Conservation (phyloP, 1,284 basidiomycete genomes). For the Leccinum angustisporum region DNA sequence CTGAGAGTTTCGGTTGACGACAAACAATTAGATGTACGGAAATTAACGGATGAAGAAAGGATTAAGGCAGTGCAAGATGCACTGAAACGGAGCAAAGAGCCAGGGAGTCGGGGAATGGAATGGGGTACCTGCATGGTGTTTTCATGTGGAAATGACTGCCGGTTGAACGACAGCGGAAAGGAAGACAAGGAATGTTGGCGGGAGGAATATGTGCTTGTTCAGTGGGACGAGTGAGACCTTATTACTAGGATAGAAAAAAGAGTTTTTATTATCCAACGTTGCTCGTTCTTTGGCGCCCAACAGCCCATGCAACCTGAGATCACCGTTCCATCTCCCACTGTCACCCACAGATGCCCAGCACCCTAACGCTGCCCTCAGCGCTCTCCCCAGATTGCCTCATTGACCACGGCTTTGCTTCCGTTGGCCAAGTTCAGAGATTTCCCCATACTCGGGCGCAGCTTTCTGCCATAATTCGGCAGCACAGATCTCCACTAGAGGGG, state of each 20-base stretch:
- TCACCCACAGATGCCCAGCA: slow-evolving; percentile 27
- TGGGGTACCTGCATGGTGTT: slow-evolving; percentile 85
- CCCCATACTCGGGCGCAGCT: slow-evolving; percentile 80
- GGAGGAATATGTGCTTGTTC: slow-evolving; percentile 72
- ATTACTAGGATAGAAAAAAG: slow-evolving; percentile 3
- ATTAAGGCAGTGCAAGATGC: slow-evolving; percentile 52
- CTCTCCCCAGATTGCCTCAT: slow-evolving; percentile 15
- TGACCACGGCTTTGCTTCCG: slow-evolving; percentile 20
- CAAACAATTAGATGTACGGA: slow-evolving; percentile 30
- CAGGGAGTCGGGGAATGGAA: slow-evolving; percentile 61
- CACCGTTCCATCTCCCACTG: slow-evolving; percentile 17
- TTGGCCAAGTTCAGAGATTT: slow-evolving; percentile 47
- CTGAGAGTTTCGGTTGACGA: slow-evolving; percentile 40
- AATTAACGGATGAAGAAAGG: slow-evolving; percentile 58
- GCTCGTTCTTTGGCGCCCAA: slow-evolving; percentile 19
- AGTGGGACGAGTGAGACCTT: slow-evolving; percentile 59
- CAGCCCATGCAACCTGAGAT: slow-evolving; percentile 25
- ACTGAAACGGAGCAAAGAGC: slow-evolving; percentile 44
- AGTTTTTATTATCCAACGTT: slow-evolving; percentile 12
- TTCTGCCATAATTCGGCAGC: slow-evolving; percentile 65
- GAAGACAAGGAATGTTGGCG: slow-evolving; percentile 58
- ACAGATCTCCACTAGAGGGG: slow-evolving; percentile 51
- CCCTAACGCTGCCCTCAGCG: slow-evolving; percentile 26
- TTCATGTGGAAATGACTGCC: slow-evolving; percentile 75
- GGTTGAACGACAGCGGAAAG: slow-evolving; percentile 40